Evolutionary conservation across 2,329 filamentous ascomycete genomes (phyloP).

Genomic region (Pyrenochaeta sp.): DNA sequence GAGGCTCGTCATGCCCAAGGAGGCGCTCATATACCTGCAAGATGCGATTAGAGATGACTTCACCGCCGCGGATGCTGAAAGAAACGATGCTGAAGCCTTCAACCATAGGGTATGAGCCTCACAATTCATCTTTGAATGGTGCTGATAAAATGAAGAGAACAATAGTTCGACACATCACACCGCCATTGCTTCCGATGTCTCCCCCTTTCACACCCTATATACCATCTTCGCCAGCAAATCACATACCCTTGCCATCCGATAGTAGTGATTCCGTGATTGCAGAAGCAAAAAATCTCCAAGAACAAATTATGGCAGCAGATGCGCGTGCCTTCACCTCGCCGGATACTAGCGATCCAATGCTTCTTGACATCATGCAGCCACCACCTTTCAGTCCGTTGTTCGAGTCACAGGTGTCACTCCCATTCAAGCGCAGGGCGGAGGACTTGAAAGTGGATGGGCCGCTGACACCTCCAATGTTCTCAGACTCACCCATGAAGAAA

Average conservation of each 20-base stretch:
- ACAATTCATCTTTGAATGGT: background rate
- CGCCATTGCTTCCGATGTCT: slow-evolving; percentile 57
- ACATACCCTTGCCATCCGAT: slow-evolving; percentile 48
- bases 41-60: slow-evolving; percentile 35
- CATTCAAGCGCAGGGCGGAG: slow-evolving; percentile 40
- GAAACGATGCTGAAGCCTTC: slow-evolving; percentile 19
- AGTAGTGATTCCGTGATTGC: slow-evolving; percentile 40
- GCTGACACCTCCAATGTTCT: slow-evolving; percentile 51
- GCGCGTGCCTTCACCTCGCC: slow-evolving; percentile 42
- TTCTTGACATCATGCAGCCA: slow-evolving; percentile 36
- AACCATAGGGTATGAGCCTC: slow-evolving; percentile 29
- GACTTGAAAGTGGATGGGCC: slow-evolving; percentile 57
- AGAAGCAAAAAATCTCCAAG: slow-evolving; percentile 45
- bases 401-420: slow-evolving; percentile 21
- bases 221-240: slow-evolving; percentile 49
- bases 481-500: slow-evolving; percentile 48
- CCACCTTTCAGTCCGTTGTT: slow-evolving; percentile 26
- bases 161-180: slow-evolving; percentile 48
- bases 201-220: slow-evolving; percentile 49
- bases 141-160: slow-evolving; percentile 37
- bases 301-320: slow-evolving; percentile 42
- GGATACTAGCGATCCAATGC: slow-evolving; percentile 41
- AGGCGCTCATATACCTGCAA: slow-evolving; percentile 48
- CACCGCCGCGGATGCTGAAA: slow-evolving; percentile 27
- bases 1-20: slow-evolving; percentile 48